These are phyloP conservation scores for Cichorium intybus DNA, from an alignment of 140 eudicot genomes.

Conservation along the genomic window DNA sequence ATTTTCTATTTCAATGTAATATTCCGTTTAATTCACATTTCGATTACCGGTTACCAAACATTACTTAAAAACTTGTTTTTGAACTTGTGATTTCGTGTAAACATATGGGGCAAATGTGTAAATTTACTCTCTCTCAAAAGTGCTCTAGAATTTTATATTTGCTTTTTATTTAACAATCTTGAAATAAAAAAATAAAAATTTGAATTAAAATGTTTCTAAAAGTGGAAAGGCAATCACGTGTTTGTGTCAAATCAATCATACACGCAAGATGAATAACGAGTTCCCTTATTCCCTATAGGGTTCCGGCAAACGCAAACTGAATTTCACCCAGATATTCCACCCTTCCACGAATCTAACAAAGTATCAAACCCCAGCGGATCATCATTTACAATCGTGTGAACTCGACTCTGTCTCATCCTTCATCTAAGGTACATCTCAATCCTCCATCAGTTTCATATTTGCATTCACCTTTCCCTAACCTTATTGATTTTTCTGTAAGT, in stretches of 20 bases:
- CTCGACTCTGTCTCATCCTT: neutral
- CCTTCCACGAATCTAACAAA: neutral
- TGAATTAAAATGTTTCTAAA: neutral
- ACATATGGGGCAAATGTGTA: neutral
- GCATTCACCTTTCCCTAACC: neutral
- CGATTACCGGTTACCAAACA: too few species aligned
- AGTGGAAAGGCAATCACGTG: neutral
- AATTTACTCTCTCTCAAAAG: too few species aligned
- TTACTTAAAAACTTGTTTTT: too few species aligned
- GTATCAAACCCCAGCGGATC: neutral
- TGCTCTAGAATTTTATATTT: too few species aligned
- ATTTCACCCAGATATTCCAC: neutral
- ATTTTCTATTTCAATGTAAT: too few species aligned
- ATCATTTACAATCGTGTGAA: neutral
- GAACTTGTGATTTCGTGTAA: neutral
- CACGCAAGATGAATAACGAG: neutral
- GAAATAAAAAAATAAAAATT: neutral
- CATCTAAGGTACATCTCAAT: conserved; percentile 8
- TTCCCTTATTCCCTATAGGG: neutral
- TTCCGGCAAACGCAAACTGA: conserved; percentile 5
- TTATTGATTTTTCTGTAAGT: neutral
- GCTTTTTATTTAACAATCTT: too few species aligned
- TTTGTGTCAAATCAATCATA: neutral
- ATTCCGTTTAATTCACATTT: too few species aligned
- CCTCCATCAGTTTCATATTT: neutral